phyloP scores from a whole-genome alignment of 2,329 filamentous ascomycete genomes.

The Diaporthe citriasiana region DNA sequence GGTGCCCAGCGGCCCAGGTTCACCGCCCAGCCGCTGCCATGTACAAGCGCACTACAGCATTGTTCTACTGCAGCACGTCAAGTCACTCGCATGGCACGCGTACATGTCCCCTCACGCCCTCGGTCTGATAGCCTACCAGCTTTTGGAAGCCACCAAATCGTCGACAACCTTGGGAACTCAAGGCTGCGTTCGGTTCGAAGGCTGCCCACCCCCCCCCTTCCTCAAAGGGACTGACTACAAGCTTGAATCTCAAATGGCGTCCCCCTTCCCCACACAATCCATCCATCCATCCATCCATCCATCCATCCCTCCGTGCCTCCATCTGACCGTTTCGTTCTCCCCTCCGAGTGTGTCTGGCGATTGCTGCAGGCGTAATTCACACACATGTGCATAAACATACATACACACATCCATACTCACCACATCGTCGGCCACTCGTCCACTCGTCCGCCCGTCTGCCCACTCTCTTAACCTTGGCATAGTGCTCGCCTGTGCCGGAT shows the following conservation, averaged over 20 bases:
- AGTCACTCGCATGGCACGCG: slow-evolving; percentile 22
- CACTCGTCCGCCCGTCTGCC: slow-evolving; percentile 3
- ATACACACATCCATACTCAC: not conserved
- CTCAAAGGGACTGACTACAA: not conserved
- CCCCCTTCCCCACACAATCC: not conserved
- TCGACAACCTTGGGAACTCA: slow-evolving; percentile 4
- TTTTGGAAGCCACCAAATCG: not conserved
- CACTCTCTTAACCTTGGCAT: not conserved
- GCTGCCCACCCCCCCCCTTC: not conserved
- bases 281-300: not conserved
- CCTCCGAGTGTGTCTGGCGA: not conserved
- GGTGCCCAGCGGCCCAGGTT: slow-evolving; percentile 15
- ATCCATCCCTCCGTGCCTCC: not conserved
- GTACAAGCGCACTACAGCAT: not conserved
- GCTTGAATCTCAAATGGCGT: slow-evolving; percentile 28
- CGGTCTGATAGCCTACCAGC: slow-evolving; percentile 24
- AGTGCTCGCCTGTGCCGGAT: slow-evolving; percentile 15
- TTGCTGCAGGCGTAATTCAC: not conserved
- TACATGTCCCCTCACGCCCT: slow-evolving; percentile 19
- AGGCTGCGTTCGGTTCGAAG: slow-evolving; percentile 24
- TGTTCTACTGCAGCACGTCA: slow-evolving; percentile 20
- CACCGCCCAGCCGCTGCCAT: slow-evolving; percentile 9
- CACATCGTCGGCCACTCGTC: slow-evolving; percentile 1
- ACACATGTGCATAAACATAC: not conserved
- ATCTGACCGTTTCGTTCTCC: slow-evolving; percentile 6